Evolutionary conservation across 345 rosid genomes (phyloP), one percentile per base, ranked within the genome.

Genomic region (Citrus reticulata): DNA sequence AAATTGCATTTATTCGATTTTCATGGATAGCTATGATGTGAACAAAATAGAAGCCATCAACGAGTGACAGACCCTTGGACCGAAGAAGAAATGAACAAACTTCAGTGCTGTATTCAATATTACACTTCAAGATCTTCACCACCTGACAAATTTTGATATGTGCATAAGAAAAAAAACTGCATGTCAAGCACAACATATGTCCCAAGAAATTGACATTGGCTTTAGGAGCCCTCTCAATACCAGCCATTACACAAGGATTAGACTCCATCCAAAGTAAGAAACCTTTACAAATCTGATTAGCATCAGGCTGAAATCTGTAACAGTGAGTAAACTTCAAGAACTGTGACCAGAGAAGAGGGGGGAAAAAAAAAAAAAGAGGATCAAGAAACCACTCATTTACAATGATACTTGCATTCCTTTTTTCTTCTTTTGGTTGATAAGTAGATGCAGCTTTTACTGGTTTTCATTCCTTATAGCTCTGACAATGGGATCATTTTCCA

Each of bases 401-500:
- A 73, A 29, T 29, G 29, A 42, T 16, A 29, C 5, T 66, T 19
- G 11, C 24, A 35, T 32, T 19, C 35, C 2, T 8, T 32, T 65
- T 7, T 24, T 34, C 9, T 6, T 65, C 22, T 32, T 65, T 65
- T 0, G 7, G 22, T 2, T 7, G 24, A 20, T 20, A 58, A 11
- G 2, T 4, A 30, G 54, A 19, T 17, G 35, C 59, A 40, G 22
- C 30, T 46, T 37, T 57, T 79, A 79, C 40, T 70, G 76, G 27
- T 68, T 81, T 82, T 95, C 93, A 29, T 91, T 84, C 83, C 85
- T 86, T 37, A 85, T 75, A 9, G 92, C 97, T 67, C 54, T 78
- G 14, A 91, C 49, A 71, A 87, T 54, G 46, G 95, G 95, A 81
- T 93, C 93, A 63, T 89, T 82, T 61, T 91, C 91, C 37, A 87